These are phyloP conservation scores for Suillus subalutaceus DNA, from an alignment of 768 basidiomycete species.

Conservation along the genomic window DNA sequence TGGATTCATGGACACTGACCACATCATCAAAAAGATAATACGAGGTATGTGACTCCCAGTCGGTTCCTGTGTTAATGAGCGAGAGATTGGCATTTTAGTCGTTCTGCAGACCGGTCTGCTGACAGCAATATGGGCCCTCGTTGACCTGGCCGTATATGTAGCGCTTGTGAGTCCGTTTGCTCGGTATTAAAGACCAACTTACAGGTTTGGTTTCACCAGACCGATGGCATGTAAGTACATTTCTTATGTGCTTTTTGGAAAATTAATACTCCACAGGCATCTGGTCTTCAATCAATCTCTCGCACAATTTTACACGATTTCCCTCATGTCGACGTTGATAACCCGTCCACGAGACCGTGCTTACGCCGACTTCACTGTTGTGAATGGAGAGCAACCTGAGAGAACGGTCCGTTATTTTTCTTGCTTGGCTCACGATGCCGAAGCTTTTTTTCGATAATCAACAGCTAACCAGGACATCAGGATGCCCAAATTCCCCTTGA, in stretches of 20 bases:
- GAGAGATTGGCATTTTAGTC: slow-evolving; percentile 25
- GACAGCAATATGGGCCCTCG: slow-evolving; percentile 39
- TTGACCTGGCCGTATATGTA: slow-evolving; percentile 34
- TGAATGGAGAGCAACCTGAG: slow-evolving; percentile 25
- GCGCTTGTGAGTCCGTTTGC: slow-evolving; percentile 18
- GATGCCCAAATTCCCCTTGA: slow-evolving; percentile 15
- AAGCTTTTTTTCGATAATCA: background rate
- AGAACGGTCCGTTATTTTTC: slow-evolving; percentile 21
- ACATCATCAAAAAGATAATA: slow-evolving; percentile 40
- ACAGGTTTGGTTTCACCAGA: slow-evolving; percentile 18
- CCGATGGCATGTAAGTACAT: slow-evolving; percentile 20
- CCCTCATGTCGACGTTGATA: slow-evolving; percentile 37
- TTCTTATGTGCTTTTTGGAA: background rate
- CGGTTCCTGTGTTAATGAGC: background rate
- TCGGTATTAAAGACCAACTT: slow-evolving; percentile 1
- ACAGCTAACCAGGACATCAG: slow-evolving; percentile 20
- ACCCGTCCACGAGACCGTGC: slow-evolving; percentile 25
- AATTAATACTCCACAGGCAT: slow-evolving; percentile 20
- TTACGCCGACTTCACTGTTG: slow-evolving; percentile 25
- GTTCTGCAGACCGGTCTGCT: slow-evolving; percentile 43
- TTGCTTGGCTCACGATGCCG: slow-evolving; percentile 4
- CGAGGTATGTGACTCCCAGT: slow-evolving; percentile 21
- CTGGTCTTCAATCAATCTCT: slow-evolving; percentile 35
- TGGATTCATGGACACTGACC: slow-evolving; percentile 40
- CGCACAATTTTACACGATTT: slow-evolving; percentile 40